Evolutionary conservation across 139 green algal genomes (phyloP), one percentile per base, ranked within the genome.

Genomic region (Microglena sp.): DNA sequence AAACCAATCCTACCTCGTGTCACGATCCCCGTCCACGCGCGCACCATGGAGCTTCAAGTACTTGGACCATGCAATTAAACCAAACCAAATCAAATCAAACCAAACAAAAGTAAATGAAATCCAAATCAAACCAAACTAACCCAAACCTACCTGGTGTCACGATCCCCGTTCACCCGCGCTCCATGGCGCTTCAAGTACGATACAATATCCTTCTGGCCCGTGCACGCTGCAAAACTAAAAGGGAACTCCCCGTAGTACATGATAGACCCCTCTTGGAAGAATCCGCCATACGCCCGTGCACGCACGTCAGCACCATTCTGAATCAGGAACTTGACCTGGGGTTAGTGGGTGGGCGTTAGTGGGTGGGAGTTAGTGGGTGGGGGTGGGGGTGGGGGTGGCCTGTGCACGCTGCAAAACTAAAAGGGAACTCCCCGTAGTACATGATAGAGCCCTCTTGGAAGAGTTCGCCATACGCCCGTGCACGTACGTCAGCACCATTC

Each of bases 201-300:
- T 5, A 81, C 73, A 30, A 84, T 76, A 45, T 86, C 80, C 62
- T 75, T 78, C 69, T 82, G 77, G 4, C 80, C 80, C 2, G 74
- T 83, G 58, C 72, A 78, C 0, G 74, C 77, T 11, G 80, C 80
- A 63, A 86, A 84, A 29, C 45, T 72, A 1, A 86, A 68, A 4
- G 80, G 76, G 44, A 64, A 86, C 74, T 86, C 80, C 1, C 80
- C 80, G 56, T 79, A 86, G 66, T 84, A 82, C 56, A 82, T 72
- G 15, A 67, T 56, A 44, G 44, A 45, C 46, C 65, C 76, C 4
- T 60, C 63, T 27, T 69, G 46, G 71, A 86, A 86, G 69, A 84
- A 86, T 3, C 32, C 45, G 24, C 80, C 80, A 45, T 78, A 86
- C 24, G 76, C 77, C 3, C 80, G 73, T 8, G 68, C 76, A 7